Base-by-base conservation (phyloP, 371 early-diverging fungal species). In the Apophysomyces variabilis region DNA sequence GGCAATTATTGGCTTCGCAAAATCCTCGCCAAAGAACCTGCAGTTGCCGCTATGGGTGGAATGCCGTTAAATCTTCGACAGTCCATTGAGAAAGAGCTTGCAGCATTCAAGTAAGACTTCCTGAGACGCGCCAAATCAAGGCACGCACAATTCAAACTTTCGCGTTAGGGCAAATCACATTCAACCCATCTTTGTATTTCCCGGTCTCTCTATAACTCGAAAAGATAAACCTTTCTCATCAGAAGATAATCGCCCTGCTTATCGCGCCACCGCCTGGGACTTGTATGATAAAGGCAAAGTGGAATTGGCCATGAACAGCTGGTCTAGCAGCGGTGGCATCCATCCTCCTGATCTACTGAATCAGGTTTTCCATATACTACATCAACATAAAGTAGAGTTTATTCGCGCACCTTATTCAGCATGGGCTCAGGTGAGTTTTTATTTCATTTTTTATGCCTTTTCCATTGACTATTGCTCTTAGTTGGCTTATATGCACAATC, bases 331-430 rank as follows among this genome's bases (percentile, higher is more conserved):
- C 38, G 76, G 85, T 44, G 75, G 75, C 14, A 67, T 86, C 18
- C 85, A 85, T 65, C 90, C 85, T 47, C 82, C 86, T 14, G 92
- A 93, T 65, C 66, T 90, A 61, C 58, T 91, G 38, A 88, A 87
- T 65, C 78, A 83, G 46, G 90, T 92, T n/a, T 84, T 92, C 76
- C 85, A 85, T 60, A 85, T 91, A 21, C 82, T 94, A 39, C 76
- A 84, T 57, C 84, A 87, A 64, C 71, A 88, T 61, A 77, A 83
- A 1, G 74, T 90, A 46, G 92, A 93, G 69, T 91, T 85, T 61
- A 83, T 95, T 67, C 90, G 93, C 32, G 93, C 94, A 18, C 95
- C 95, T 38, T 95, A 94, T 69, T 87, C 90, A 32, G 79, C 90
- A 12, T 91, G 90, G 87, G 93, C 88, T 45, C 95, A 95, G 84